Conservation (phyloP, 139 green algal genomes). For the Ettlia oleoabundans region DNA sequence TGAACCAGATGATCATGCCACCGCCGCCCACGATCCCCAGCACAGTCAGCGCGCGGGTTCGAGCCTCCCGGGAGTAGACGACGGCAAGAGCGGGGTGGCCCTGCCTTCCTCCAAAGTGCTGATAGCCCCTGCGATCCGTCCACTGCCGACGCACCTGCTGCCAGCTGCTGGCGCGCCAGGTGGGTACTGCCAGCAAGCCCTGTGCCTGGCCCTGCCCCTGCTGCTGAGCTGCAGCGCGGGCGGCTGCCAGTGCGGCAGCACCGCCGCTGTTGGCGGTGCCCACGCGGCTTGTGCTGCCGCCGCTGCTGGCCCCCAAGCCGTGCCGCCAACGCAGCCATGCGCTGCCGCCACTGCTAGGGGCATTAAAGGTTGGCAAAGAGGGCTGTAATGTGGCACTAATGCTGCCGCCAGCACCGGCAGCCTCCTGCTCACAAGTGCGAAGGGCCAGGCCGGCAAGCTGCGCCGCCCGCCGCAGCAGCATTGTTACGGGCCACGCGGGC, state of each 20-base stretch:
- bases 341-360: not conserved
- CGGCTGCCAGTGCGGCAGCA: not conserved
- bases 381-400: too few relatives aligned
- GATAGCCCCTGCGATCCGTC: constrained; percentile 3
- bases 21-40: constrained; percentile 20
- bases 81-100: not conserved
- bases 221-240: not conserved
- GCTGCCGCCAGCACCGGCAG: too few relatives aligned
- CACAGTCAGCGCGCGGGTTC: not conserved
- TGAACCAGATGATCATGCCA: constrained; percentile 35
- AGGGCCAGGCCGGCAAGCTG: too few relatives aligned
- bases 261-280: not conserved
- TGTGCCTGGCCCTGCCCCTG: not conserved
- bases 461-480: not conserved
- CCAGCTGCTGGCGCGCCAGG: not conserved
- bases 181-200: not conserved
- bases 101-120: constrained; percentile 18
- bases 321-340: not conserved
- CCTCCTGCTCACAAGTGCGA: too few relatives aligned
- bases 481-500: not conserved
- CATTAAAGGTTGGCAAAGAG: too few relatives aligned
- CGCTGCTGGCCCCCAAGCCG: not conserved
- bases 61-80: not conserved
- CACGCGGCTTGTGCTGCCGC: not conserved
- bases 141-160: constrained; percentile 33